These are phyloP conservation scores for Candida pseudoviswanathii DNA, from an alignment of 1,139 yeast species.

Conservation along the genomic window DNA sequence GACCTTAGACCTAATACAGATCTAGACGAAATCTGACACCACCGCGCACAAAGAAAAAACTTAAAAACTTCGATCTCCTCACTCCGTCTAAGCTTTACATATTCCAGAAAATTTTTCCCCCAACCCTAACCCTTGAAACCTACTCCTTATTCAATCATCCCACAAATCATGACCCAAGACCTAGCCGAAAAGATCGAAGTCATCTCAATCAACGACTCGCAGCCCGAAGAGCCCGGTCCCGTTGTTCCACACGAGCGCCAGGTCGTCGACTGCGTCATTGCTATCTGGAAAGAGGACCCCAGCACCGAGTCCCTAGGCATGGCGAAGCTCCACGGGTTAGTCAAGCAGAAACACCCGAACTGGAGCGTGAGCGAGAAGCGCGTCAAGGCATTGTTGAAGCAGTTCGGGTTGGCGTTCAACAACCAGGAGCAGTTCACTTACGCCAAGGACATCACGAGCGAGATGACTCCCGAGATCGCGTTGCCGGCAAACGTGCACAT, in stretches of 20 bases:
- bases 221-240: conserved; percentile 29
- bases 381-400: conserved; percentile 54
- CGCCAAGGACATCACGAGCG: conserved; percentile 57
- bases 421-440: conserved; percentile 43
- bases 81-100: too few species aligned
- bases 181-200: conserved; percentile 27
- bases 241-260: conserved; percentile 64
- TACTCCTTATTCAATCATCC: background rate
- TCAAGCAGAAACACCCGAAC: conserved; percentile 53
- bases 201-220: conserved; percentile 34
- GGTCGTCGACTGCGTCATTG: conserved; percentile 61
- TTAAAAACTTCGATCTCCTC: background rate
- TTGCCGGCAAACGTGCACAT: conserved; percentile 51
- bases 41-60: background rate
- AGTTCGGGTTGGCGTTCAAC: conserved; percentile 51
- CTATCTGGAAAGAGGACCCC: conserved; percentile 71
- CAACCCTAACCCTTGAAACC: too few species aligned
- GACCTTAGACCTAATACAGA: background rate
- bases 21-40: background rate
- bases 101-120: too few species aligned
- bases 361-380: conserved; percentile 70
- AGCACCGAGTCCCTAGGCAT: conserved; percentile 60
- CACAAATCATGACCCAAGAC: conserved; percentile 8
- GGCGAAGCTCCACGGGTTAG: conserved; percentile 52
- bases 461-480: conserved; percentile 48